phyloP scores from a whole-genome alignment of 1,139 yeast genomes.

The Wickerhamiella pararugosa region DNA sequence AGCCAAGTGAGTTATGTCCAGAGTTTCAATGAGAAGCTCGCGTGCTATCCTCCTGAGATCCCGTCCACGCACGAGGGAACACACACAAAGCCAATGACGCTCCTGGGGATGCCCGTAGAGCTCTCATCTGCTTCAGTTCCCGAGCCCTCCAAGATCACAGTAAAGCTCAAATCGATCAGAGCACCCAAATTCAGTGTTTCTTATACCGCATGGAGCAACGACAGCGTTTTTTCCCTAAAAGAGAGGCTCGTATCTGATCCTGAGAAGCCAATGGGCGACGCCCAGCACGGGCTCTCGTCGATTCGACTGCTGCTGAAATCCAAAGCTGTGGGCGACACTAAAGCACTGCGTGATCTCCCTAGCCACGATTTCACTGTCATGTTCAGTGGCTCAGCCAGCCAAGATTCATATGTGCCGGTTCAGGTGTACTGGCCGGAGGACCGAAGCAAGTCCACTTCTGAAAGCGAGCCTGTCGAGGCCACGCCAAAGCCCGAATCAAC shows the following conservation, averaged over 20 bases:
- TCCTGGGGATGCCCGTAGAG: constrained; percentile 1
- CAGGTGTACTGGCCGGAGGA: constrained; percentile 12
- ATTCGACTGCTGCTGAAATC: constrained; percentile 20
- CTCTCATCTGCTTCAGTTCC: background rate
- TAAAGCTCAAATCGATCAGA: constrained; percentile 20
- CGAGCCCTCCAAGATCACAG: constrained; percentile 8
- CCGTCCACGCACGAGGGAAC: constrained; percentile 2
- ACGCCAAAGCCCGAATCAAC: no score
- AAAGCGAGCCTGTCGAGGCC: no score
- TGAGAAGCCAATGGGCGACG: constrained; percentile 15
- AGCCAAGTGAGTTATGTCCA: constrained; percentile 4
- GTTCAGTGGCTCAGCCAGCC: constrained; percentile 9
- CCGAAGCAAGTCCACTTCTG: no score
- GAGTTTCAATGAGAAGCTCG: constrained; percentile 1
- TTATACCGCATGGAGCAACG: constrained; percentile 15
- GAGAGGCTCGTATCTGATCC: constrained; percentile 21
- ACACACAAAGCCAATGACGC: background rate
- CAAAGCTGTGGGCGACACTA: constrained; percentile 20
- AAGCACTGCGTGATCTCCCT: constrained; percentile 12
- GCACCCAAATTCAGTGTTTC: constrained; percentile 20
- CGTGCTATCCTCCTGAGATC: background rate
- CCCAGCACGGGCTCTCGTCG: constrained; percentile 12
- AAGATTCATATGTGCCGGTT: constrained; percentile 11
- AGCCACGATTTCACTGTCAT: constrained; percentile 17
- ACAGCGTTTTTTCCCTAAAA: constrained; percentile 19